Evolutionary conservation across 345 rosid species (phyloP).

Genomic region (Gossypium thurberi): DNA sequence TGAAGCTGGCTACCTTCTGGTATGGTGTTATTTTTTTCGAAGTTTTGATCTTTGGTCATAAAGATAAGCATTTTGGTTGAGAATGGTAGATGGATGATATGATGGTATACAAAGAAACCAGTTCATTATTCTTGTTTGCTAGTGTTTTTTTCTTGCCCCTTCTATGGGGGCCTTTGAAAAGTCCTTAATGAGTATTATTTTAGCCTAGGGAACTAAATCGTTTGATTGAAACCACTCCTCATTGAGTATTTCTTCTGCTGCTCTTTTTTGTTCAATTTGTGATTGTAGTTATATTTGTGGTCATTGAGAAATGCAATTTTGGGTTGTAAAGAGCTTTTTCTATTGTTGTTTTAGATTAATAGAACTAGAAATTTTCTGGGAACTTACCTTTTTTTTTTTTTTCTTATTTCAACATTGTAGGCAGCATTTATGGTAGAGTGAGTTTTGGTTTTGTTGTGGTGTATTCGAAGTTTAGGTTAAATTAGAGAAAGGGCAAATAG

Average conservation of each 20-base stretch:
- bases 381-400: background rate
- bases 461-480: conserved; percentile 5
- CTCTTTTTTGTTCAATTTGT: no score
- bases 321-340: background rate
- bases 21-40: background rate
- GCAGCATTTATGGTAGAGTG: conserved; percentile 3
- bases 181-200: background rate
- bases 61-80: background rate
- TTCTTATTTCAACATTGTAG: background rate
- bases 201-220: background rate
- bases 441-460: background rate
- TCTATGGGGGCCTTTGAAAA: background rate
- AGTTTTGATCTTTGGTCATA: background rate
- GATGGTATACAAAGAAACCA: background rate
- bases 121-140: background rate
- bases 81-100: background rate
- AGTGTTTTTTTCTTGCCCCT: background rate
- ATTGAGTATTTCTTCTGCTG: no score
- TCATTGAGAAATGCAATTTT: background rate
- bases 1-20: no score
- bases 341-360: no score
- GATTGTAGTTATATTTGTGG: background rate
- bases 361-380: background rate
- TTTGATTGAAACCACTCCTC: background rate
- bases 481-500: background rate